Conservation (phyloP, 2,329 filamentous ascomycete genomes). For the Ceratocystiopsis brevicomis region DNA sequence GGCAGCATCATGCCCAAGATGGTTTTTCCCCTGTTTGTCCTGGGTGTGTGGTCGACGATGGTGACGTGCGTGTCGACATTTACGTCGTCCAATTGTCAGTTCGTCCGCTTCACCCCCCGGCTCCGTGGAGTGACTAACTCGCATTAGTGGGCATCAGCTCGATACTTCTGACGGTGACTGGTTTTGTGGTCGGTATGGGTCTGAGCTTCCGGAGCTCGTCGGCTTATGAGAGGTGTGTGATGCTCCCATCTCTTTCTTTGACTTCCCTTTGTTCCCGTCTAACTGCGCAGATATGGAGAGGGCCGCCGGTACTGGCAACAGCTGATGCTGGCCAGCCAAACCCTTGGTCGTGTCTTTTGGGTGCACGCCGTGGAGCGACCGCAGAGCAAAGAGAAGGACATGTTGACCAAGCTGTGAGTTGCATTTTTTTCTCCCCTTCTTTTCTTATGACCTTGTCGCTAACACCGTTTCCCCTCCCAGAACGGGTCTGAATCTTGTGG, state of each 20-base stretch:
- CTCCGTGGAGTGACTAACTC: neutral
- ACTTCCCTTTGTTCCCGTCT: neutral
- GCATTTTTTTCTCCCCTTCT: neutral
- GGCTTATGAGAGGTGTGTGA: constrained; percentile 48
- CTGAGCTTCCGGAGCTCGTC: constrained; percentile 63
- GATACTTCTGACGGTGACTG: constrained; percentile 64
- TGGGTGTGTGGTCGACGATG: constrained; percentile 45
- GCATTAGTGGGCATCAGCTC: constrained; percentile 33
- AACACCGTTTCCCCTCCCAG: too few species aligned
- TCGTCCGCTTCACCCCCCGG: neutral
- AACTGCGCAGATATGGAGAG: constrained; percentile 24
- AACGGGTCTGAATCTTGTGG: constrained; percentile 48
- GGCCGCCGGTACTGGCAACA: constrained; percentile 38
- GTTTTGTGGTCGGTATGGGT: constrained; percentile 65
- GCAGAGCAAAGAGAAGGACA: constrained; percentile 39
- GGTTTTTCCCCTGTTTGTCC: constrained; percentile 46
- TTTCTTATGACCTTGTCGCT: too few species aligned
- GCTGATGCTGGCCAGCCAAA: constrained; percentile 41
- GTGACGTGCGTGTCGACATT: constrained; percentile 28
- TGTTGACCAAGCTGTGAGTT: constrained; percentile 39
- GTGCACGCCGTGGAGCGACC: constrained; percentile 51
- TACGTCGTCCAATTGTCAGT: constrained; percentile 11
- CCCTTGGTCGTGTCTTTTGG: constrained; percentile 66
- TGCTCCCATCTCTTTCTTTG: neutral
- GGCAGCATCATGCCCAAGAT: constrained; percentile 56